Percentiles rank a stretch among this genome's conserved stretches.
These are phyloP conservation scores for Yamadazyma sp. DNA, from an alignment of 805 yeast genomes.

Conservation along the genomic window DNA sequence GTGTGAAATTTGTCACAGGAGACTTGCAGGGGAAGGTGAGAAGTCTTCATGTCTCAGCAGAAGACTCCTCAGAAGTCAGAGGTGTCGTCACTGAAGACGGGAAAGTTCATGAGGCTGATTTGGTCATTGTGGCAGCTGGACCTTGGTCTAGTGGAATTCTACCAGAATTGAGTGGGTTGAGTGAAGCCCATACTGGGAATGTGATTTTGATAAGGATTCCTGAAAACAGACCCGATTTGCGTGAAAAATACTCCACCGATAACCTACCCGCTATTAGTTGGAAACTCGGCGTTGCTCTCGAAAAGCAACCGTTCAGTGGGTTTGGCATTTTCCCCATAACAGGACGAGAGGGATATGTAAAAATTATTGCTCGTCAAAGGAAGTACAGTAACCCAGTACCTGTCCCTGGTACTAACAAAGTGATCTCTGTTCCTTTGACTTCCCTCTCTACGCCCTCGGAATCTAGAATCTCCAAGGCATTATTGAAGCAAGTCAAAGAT, in stretches of 20 bases:
- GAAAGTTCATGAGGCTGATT: conserved; percentile 20
- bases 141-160: conserved; percentile 28
- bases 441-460: background rate
- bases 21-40: conserved; percentile 24
- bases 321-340: conserved; percentile 24
- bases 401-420: background rate
- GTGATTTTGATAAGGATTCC: conserved; percentile 36
- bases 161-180: conserved; percentile 35
- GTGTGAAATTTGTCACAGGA: conserved; percentile 34
- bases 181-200: conserved; percentile 38
- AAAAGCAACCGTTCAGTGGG: conserved; percentile 30
- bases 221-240: conserved; percentile 25
- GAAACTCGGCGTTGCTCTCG: conserved; percentile 21
- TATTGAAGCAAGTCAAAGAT: conserved; percentile 6
- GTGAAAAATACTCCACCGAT: conserved; percentile 28
- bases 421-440: conserved; percentile 5
- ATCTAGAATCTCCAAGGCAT: conserved; percentile 1
- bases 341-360: conserved; percentile 2
- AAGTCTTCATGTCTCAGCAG: conserved; percentile 12
- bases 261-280: conserved; percentile 36
- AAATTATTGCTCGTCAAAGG: conserved; percentile 8
- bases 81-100: conserved; percentile 28
- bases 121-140: conserved; percentile 28
- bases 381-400: conserved; percentile 10
- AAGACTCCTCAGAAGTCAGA: conserved; percentile 6